phyloP scores from a whole-genome alignment of 768 basidiomycete species.

The Phlebiopsis flavidoalba region DNA sequence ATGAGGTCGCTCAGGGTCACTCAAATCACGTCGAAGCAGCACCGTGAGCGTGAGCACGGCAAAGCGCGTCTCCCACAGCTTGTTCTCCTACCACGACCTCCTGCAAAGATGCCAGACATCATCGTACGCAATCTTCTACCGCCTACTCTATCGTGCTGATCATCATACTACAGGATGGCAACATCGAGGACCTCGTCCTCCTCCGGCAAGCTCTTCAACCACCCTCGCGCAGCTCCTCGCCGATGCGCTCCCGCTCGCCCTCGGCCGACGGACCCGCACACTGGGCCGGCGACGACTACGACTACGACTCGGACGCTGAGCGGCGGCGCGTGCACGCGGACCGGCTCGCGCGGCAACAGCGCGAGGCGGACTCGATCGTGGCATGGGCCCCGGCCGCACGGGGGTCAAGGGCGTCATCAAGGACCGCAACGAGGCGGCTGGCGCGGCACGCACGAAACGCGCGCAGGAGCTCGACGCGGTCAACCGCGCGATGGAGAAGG shows the following conservation, averaged over 20 bases:
- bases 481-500: conserved; percentile 57
- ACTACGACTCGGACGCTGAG: conserved; percentile 40
- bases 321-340: conserved; percentile 22
- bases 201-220: conserved; percentile 71
- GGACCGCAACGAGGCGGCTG: conserved; percentile 67
- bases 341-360: conserved; percentile 16
- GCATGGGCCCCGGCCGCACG: conserved; percentile 82
- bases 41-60: neutral
- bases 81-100: neutral
- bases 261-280: conserved; percentile 37
- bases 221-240: conserved; percentile 51
- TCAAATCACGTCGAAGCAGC: neutral
- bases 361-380: conserved; percentile 54
- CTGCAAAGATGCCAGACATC: neutral
- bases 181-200: conserved; percentile 71
- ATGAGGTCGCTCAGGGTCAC: too few species aligned
- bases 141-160: conserved; percentile 4
- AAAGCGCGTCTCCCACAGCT: neutral
- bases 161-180: conserved; percentile 21
- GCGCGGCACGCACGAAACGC: conserved; percentile 46
- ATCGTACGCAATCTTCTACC: conserved; percentile 1
- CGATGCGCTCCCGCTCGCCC: conserved; percentile 57
- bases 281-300: conserved; percentile 51
- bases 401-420: conserved; percentile 88
- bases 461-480: conserved; percentile 48